Evolutionary conservation across 139 green algal genomes (phyloP), one percentile per base, ranked within the genome.

Genomic region (Pleodorina starrii): DNA sequence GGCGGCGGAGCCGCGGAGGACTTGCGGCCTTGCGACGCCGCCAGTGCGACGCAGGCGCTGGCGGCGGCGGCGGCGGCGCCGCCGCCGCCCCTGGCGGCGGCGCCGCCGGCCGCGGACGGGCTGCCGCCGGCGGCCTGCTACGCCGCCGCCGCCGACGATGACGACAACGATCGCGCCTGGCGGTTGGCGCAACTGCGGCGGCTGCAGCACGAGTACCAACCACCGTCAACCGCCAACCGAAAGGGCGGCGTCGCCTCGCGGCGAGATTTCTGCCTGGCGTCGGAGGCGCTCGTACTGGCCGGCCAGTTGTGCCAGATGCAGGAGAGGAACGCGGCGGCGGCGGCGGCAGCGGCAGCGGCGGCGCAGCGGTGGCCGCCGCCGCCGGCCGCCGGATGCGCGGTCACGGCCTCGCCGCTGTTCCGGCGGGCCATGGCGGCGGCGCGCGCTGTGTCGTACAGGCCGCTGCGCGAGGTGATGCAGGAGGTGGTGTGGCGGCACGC

Each of bases 401-500:
- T 12, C 54, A 21, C 3, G 2, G 5, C 54, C 7, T 12, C 54
- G 7, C 29, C 9, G 6, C 63, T 77, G 32, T 77, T 77, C 32
- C 69, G 25, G 21, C 69, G 35, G 14, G 69, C 69, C 69, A 48
- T 77, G 69, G 69, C 69, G 35, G 35, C 69, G 10, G 69, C 69
- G 32, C 32, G 6, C 1, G 69, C 32, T 21, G 69, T 77, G 32
- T 77, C 69, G 32, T 48, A 77, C 69, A 46, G 35, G 40, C 69
- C 69, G 32, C 69, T 77, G 12, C 35, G 69, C 10, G 69, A 46
- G 69, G 36, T 77, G 35, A 48, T 48, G 32, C 35, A 77, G 69
- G 69, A 77, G 69, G 69, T 77, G 32, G 69, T 77, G 10, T 77
- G 36, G 69, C 69, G 69, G 69, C 36, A 77, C 69, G 69, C 40